phyloP scores from a whole-genome alignment of 306 rosid genomes.

The Casuarina cunninghamiana region DNA sequence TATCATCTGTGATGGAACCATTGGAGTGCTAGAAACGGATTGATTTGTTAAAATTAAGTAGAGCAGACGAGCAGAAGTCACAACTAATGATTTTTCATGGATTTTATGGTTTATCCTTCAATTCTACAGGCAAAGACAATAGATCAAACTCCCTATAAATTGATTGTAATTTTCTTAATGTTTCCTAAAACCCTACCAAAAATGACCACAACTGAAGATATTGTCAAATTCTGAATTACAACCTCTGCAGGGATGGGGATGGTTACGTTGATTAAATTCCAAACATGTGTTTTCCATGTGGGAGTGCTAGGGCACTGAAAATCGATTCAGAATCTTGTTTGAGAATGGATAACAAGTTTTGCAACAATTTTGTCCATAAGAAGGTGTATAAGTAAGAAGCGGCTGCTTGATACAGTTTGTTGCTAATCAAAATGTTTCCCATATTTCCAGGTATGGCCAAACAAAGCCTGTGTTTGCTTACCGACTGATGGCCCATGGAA shows the following conservation, averaged over 20 bases:
- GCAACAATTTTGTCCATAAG: neutral
- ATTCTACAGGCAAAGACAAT: neutral
- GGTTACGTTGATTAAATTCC: neutral
- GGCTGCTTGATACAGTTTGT: constrained; percentile 1
- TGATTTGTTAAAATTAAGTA: neutral
- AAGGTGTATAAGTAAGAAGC: neutral
- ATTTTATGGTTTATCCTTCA: neutral
- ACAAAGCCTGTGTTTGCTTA: constrained; percentile 94
- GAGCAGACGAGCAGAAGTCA: neutral
- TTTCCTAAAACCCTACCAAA: neutral
- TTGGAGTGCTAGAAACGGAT: constrained; percentile 4
- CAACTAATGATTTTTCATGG: neutral
- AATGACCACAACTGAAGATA: neutral
- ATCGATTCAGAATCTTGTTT: constrained; percentile 17
- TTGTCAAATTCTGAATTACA: neutral
- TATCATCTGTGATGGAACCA: neutral
- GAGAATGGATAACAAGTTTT: constrained; percentile 14
- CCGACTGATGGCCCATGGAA: constrained; percentile 93
- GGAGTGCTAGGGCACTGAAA: neutral
- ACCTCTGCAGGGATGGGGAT: neutral
- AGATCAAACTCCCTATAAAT: neutral
- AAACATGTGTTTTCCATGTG: neutral
- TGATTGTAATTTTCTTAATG: neutral
- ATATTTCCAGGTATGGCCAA: constrained; percentile 84
- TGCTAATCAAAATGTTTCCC: constrained; percentile 12